A percentile compares a stretch with the other conserved stretches of the same genome.
These are phyloP conservation scores for Dipodascus albidus DNA, from an alignment of 805 yeast genomes.

Conservation along the genomic window DNA sequence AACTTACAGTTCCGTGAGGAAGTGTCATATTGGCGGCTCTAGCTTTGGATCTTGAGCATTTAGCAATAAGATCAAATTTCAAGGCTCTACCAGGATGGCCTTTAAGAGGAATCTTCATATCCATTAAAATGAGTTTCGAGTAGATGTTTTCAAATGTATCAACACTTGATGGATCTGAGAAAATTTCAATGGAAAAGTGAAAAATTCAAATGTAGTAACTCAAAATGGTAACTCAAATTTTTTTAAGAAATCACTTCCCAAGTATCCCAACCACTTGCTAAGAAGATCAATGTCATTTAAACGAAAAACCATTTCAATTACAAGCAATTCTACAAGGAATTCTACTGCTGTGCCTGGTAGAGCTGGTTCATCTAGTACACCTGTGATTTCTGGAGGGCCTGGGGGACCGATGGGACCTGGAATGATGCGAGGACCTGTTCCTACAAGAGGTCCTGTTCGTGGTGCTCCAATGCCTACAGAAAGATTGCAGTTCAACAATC, in stretches of 20 bases:
- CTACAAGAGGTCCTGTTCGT: not conserved
- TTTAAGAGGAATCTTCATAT: conserved; percentile 5
- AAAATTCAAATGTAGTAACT: too few relatives aligned
- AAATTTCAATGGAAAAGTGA: too few relatives aligned
- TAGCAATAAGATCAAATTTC: conserved; percentile 30
- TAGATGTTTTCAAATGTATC: not conserved
- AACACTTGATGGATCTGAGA: not conserved
- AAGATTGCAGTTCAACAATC: not conserved
- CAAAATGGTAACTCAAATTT: too few relatives aligned
- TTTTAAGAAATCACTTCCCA: too few relatives aligned
- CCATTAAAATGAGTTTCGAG: too few relatives aligned
- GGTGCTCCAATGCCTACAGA: not conserved
- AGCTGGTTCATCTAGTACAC: not conserved
- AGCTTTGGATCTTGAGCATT: conserved; percentile 32
- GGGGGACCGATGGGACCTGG: not conserved
- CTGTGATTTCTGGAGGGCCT: not conserved
- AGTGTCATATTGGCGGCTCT: conserved; percentile 31
- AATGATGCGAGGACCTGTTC: not conserved
- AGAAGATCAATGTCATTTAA: conserved; percentile 17
- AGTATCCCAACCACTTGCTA: too few relatives aligned
- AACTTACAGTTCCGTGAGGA: conserved; percentile 29
- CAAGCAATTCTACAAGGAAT: not conserved
- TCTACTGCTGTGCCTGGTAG: not conserved
- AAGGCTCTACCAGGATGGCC: conserved; percentile 20
- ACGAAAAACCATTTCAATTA: conserved; percentile 11